These are phyloP conservation scores for Leucocoprinus sp. DNA, from an alignment of 768 basidiomycete genomes.

Conservation along the genomic window DNA sequence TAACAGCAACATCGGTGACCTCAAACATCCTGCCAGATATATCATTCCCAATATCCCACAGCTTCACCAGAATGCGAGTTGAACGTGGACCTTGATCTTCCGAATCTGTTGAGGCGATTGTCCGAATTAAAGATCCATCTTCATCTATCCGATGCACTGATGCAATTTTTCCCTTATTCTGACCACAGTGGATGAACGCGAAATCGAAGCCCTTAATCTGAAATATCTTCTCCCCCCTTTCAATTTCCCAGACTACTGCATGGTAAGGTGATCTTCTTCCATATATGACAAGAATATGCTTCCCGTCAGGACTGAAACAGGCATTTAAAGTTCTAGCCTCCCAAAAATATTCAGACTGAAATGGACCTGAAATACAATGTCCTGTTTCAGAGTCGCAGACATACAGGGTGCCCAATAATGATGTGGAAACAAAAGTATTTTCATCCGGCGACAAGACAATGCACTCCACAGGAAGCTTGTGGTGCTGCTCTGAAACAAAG, in stretches of 20 bases:
- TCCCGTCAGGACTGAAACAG: conserved; percentile 20
- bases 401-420: conserved; percentile 19
- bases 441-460: conserved; percentile 23
- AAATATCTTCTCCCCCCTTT: neutral
- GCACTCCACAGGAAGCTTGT: conserved; percentile 7
- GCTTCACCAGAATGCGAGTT: no score
- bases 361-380: conserved; percentile 9
- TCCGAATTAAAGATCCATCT: no score
- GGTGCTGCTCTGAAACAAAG: conserved; percentile 12
- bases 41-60: no score
- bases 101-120: no score
- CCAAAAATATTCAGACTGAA: conserved; percentile 17
- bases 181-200: no score
- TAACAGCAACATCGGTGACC: no score
- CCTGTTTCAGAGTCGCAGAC: conserved; percentile 14
- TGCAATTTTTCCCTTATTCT: no score
- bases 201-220: no score
- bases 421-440: conserved; percentile 17
- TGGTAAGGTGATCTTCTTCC: conserved; percentile 6
- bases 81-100: no score
- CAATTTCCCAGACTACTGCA: conserved; percentile 17
- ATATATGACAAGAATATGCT: conserved; percentile 17
- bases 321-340: conserved; percentile 10
- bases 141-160: no score
- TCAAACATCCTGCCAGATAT: no score